Evolutionary conservation across 306 rosid genomes (phyloP).

Genomic region (Mimosa bimucronata): DNA sequence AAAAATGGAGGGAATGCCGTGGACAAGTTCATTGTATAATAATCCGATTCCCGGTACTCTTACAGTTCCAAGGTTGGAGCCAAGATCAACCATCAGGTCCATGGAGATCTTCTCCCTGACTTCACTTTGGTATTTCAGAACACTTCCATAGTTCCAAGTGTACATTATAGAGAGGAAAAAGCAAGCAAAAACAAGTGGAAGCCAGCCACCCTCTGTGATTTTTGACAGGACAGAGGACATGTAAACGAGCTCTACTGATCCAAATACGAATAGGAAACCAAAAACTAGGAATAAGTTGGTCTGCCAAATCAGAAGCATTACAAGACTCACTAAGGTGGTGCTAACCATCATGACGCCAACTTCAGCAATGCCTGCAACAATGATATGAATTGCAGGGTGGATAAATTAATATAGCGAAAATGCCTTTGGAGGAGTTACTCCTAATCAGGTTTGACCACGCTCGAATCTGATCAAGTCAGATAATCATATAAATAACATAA

Average conservation of each 20-base stretch:
- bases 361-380: conserved; percentile 91
- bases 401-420: background rate
- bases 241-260: conserved; percentile 83
- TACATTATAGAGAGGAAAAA: conserved; percentile 90
- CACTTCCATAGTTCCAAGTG: conserved; percentile 98
- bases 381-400: conserved; percentile 35
- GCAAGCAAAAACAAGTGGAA: conserved; percentile 86
- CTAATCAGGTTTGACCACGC: too few species aligned
- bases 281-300: conserved; percentile 80
- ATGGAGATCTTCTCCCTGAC: conserved; percentile 80
- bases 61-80: conserved; percentile 87
- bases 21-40: conserved; percentile 93
- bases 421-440: too few species aligned
- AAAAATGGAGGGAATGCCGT: conserved; percentile 90
- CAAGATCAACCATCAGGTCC: conserved; percentile 85
- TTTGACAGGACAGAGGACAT: conserved; percentile 82
- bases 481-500: too few species aligned
- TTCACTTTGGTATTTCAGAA: conserved; percentile 84
- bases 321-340: conserved; percentile 89
- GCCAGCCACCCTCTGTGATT: conserved; percentile 86
- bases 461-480: too few species aligned
- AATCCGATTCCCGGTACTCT: conserved; percentile 95
- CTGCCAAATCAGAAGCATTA: conserved; percentile 95
- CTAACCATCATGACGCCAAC: conserved; percentile 98
- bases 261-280: conserved; percentile 72